A percentile compares a stretch with the other conserved stretches of the same genome.
Evolutionary conservation across 306 rosid species (phyloP).

Genomic region (barrel medic (Medicago truncatula)): MtrunA17r5.0-ANR NC_053049.1:41708501-41709000

Average conservation of each 20-base stretch:
- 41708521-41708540: conserved; percentile 65
- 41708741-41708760: conserved; percentile 52
- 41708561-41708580: neutral
- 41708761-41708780: conserved; percentile 65
- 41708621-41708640: neutral
- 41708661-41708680: conserved; percentile 75
- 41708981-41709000: conserved; percentile 24
- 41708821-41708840: conserved; percentile 65
- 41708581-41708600: neutral
- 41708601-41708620: neutral
- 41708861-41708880: conserved; percentile 80
- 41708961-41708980: conserved; percentile 43
- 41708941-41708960: conserved; percentile 38
- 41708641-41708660: conserved; percentile 83
- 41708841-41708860: conserved; percentile 90
- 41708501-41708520: conserved; percentile 79
- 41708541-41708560: neutral
- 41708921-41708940: conserved; percentile 46
- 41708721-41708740: conserved; percentile 38
- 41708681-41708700: conserved; percentile 86
- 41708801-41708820: conserved; percentile 60
- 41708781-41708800: conserved; percentile 81
- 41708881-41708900: conserved; percentile 82
- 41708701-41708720: conserved; percentile 67
- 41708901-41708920: conserved; percentile 94